Evolutionary conservation across 2,329 filamentous ascomycete genomes (phyloP).

Genomic region (Trichoderma cornu-damae): DNA sequence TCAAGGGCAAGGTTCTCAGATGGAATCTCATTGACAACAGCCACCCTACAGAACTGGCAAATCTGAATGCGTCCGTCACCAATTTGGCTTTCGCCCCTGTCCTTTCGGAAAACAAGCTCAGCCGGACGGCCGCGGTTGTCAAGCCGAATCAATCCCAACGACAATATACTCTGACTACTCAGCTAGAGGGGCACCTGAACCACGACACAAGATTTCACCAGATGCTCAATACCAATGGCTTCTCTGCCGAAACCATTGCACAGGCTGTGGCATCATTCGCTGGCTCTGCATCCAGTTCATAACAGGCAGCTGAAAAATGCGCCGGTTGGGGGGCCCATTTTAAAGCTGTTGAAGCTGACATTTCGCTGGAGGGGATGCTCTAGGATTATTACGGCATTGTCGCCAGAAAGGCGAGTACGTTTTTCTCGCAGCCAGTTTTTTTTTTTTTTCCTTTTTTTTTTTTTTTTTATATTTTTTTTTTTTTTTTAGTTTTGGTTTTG

Average conservation of each 20-base stretch:
- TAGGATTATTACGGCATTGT: not conserved
- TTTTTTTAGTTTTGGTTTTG: not conserved
- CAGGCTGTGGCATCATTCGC: constrained; percentile 45
- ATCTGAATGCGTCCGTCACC: constrained; percentile 75
- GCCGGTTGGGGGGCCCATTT: no score
- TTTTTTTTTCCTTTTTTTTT: no score
- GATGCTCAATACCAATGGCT: constrained; percentile 44
- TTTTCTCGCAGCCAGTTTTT: no score
- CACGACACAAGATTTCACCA: constrained; percentile 41
- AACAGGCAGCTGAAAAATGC: not conserved
- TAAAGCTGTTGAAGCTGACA: no score
- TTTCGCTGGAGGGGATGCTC: no score
- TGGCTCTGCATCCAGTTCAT: constrained; percentile 23
- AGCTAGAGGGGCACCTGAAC: constrained; percentile 48
- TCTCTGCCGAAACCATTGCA: constrained; percentile 45
- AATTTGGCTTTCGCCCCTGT: constrained; percentile 72
- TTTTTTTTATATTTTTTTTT: not conserved
- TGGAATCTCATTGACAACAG: constrained; percentile 75
- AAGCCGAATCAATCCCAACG: constrained; percentile 71
- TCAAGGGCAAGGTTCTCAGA: constrained; percentile 67
- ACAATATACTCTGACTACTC: constrained; percentile 60
- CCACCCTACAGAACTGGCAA: constrained; percentile 61
- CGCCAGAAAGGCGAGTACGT: not conserved
- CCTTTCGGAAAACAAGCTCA: constrained; percentile 38
- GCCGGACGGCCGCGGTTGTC: constrained; percentile 57